A percentile compares a stretch with the other conserved stretches of the same genome.
Evolutionary conservation across 148 eudicot genomes (phyloP).

Genomic region (Salicornia ramosissima): DNA sequence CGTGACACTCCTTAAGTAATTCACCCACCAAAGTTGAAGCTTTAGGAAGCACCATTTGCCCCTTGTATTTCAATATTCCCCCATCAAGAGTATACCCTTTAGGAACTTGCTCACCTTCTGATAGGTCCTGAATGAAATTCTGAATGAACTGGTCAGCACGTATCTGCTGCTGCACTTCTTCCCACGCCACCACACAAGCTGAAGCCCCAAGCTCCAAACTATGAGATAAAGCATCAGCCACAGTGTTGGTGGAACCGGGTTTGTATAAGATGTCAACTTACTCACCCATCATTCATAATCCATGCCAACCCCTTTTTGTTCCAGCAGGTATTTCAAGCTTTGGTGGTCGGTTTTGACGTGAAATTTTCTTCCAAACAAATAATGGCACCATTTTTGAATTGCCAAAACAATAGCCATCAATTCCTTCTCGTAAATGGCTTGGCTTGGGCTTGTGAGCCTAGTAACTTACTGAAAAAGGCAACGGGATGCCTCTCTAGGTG

Average conservation of each 20-base stretch:
- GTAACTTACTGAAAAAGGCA: neutral
- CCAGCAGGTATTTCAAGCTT: neutral
- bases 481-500: neutral
- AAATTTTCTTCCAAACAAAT: neutral
- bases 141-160: neutral
- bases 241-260: neutral
- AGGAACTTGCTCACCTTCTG: neutral
- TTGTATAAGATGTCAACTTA: neutral
- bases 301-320: neutral
- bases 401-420: neutral
- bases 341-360: neutral
- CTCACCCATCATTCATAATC: neutral
- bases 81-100: neutral
- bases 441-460: neutral
- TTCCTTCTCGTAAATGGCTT: neutral
- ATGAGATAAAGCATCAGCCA: slow-evolving; percentile 5
- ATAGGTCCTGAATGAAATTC: neutral
- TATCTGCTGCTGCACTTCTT: neutral
- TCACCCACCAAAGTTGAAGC: neutral
- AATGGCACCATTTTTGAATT: slow-evolving; percentile 1
- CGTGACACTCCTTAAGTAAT: neutral
- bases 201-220: neutral
- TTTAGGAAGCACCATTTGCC: neutral
- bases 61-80: neutral
- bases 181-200: too few relatives aligned